Conservation (phyloP, 2,329 filamentous ascomycete genomes). For the Aspergillus neotritici region DNA sequence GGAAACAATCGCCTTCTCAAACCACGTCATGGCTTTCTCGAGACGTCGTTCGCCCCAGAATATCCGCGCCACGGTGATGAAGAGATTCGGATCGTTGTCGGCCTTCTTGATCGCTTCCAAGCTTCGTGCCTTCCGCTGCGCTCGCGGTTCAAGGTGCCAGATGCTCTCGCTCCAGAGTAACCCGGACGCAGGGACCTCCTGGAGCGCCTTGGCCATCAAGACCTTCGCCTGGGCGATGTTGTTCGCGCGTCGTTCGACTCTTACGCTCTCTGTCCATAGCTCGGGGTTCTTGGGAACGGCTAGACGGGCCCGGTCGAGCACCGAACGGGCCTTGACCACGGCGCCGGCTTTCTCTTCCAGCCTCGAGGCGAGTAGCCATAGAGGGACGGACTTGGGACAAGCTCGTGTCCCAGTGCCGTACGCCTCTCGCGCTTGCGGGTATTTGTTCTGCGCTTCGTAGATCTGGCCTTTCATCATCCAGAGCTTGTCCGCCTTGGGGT, state of each 20-base stretch:
- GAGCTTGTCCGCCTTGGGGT: conserved; percentile 78
- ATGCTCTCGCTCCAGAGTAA: conserved; percentile 92
- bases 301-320: conserved; percentile 84
- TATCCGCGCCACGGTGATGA: conserved; percentile 86
- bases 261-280: conserved; percentile 89
- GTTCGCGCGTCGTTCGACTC: conserved; percentile 80
- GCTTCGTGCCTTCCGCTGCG: conserved; percentile 84
- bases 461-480: conserved; percentile 99
- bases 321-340: conserved; percentile 84
- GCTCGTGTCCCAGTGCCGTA: conserved; percentile 84
- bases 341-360: conserved; percentile 81
- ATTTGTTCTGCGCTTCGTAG: conserved; percentile 75
- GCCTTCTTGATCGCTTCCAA: conserved; percentile 96
- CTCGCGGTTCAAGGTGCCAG: conserved; percentile 85
- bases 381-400: conserved; percentile 72
- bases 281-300: conserved; percentile 78
- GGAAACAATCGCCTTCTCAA: conserved; percentile 86
- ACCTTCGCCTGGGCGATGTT: conserved; percentile 80
- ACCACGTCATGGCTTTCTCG: conserved; percentile 94
- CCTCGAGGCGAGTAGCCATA: conserved; percentile 85
- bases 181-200: conserved; percentile 83
- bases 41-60: conserved; percentile 92
- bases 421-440: conserved; percentile 80
- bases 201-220: conserved; percentile 87
- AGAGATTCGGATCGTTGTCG: conserved; percentile 82